Conservation (phyloP, 2,329 filamentous ascomycete genomes). For the Tolypocladium sp. region DNA sequence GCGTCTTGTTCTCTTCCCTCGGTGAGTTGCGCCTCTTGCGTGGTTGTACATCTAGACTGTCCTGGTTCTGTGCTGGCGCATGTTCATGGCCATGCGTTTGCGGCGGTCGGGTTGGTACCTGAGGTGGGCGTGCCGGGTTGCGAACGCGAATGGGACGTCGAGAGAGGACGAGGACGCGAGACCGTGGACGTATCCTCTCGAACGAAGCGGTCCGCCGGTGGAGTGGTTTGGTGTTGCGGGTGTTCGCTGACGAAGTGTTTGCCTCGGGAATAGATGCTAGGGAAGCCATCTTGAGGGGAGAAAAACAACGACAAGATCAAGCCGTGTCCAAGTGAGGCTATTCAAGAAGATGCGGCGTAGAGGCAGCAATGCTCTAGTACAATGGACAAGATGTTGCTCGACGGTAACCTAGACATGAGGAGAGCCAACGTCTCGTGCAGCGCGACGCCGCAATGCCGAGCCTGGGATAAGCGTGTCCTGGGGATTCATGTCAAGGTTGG, state of each 20-base stretch:
- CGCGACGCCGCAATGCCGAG: background rate
- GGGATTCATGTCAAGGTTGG: background rate
- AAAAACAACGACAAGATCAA: conserved; percentile 2
- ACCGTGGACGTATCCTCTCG: conserved; percentile 12
- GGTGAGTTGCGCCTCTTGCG: background rate
- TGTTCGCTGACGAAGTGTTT: conserved; percentile 9
- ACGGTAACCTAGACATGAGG: background rate
- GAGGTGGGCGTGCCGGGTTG: conserved; percentile 4
- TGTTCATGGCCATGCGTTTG: background rate
- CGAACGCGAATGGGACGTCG: conserved; percentile 14
- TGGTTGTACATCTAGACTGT: too few relatives aligned
- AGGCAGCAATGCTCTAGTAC: conserved; percentile 5
- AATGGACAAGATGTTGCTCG: conserved; percentile 3
- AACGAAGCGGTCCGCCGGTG: conserved; percentile 8
- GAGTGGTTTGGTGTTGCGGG: conserved; percentile 5
- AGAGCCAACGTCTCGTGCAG: conserved; percentile 2
- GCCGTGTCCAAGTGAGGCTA: conserved; percentile 11
- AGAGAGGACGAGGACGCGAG: conserved; percentile 16
- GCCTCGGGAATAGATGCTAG: conserved; percentile 18
- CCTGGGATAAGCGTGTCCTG: background rate
- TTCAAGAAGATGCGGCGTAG: conserved; percentile 12
- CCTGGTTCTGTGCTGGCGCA: background rate
- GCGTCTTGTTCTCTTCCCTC: background rate
- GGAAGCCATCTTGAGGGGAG: conserved; percentile 15
- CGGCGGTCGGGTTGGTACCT: background rate